These are phyloP conservation scores for Pseudopithomyces maydicus DNA, from an alignment of 2,329 filamentous ascomycete genomes.

Conservation along the genomic window DNA sequence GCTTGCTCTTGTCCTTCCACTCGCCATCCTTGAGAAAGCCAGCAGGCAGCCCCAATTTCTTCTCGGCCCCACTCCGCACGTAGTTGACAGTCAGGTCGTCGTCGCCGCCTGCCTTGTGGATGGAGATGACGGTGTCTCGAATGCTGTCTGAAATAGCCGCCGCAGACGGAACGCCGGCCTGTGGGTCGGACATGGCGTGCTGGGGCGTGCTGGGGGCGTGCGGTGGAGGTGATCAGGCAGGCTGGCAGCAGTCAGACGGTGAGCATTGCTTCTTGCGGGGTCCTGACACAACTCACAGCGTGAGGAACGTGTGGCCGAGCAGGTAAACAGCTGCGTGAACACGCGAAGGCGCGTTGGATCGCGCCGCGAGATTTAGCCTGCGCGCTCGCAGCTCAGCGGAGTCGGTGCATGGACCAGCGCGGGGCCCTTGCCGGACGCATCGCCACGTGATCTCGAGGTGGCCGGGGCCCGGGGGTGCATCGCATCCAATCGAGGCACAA, in stretches of 20 bases:
- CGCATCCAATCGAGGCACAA: background rate
- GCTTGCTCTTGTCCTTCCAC: slow-evolving; percentile 62
- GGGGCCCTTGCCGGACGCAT: background rate
- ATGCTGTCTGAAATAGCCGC: slow-evolving; percentile 47
- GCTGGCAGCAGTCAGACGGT: background rate
- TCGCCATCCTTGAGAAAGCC: slow-evolving; percentile 60
- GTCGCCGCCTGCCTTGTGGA: slow-evolving; percentile 48
- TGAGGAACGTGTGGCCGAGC: background rate
- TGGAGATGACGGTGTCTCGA: slow-evolving; percentile 46
- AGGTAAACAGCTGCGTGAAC: no score
- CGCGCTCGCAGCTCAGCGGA: no score
- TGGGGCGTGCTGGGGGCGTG: background rate
- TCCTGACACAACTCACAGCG: background rate
- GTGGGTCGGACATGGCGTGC: slow-evolving; percentile 38
- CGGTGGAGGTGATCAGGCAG: background rate
- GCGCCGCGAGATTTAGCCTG: slow-evolving; percentile 1
- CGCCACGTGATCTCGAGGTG: background rate
- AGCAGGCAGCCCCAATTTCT: slow-evolving; percentile 55
- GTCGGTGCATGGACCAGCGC: no score
- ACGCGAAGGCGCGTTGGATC: background rate
- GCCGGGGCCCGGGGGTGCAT: no score
- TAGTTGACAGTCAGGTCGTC: slow-evolving; percentile 63
- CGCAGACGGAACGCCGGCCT: slow-evolving; percentile 39
- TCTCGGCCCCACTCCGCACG: slow-evolving; percentile 59
- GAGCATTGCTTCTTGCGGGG: no score